These are phyloP conservation scores for Chrysoporthe deuterocubensis DNA, from an alignment of 2,329 filamentous ascomycete genomes.

Conservation along the genomic window DNA sequence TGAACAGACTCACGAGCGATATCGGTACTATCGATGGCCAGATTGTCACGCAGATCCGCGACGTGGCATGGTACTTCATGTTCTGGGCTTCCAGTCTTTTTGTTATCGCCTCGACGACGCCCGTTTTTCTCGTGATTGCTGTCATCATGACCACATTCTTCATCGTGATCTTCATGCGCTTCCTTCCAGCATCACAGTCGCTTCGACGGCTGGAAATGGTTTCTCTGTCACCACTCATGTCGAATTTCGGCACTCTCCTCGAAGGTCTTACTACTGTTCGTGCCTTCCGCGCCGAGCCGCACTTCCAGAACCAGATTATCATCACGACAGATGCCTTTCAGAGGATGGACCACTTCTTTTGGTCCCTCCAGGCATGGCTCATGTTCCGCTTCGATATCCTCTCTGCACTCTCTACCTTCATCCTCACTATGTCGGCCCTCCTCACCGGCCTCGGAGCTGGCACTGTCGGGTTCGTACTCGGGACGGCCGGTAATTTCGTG, in stretches of 20 bases:
- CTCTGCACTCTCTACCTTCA: constrained; percentile 74
- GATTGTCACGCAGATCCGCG: constrained; percentile 75
- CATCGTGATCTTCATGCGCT: constrained; percentile 73
- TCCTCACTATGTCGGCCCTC: constrained; percentile 74
- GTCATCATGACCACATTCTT: constrained; percentile 69
- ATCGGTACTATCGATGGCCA: constrained; percentile 88
- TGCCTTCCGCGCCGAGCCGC: constrained; percentile 76
- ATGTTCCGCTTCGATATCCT: constrained; percentile 76
- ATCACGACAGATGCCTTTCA: constrained; percentile 85
- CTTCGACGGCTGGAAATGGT: constrained; percentile 87
- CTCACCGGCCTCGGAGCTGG: constrained; percentile 76
- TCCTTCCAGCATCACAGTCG: constrained; percentile 82
- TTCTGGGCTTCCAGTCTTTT: constrained; percentile 73
- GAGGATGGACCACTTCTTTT: constrained; percentile 96
- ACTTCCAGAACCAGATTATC: constrained; percentile 82
- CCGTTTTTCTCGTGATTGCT: constrained; percentile 75
- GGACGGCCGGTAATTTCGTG: constrained; percentile 72
- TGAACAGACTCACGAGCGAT: constrained; percentile 90
- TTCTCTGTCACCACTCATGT: constrained; percentile 84
- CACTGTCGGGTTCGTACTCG: constrained; percentile 81
- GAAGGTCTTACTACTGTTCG: constrained; percentile 86
- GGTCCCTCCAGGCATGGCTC: constrained; percentile 85
- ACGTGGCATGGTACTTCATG: constrained; percentile 71
- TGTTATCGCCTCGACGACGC: constrained; percentile 80
- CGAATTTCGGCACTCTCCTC: constrained; percentile 87